Evolutionary conservation across 371 early-diverging fungal genomes (phyloP), one percentile per base, ranked within the genome.

Genomic region (Synchytrium microbalum): DNA sequence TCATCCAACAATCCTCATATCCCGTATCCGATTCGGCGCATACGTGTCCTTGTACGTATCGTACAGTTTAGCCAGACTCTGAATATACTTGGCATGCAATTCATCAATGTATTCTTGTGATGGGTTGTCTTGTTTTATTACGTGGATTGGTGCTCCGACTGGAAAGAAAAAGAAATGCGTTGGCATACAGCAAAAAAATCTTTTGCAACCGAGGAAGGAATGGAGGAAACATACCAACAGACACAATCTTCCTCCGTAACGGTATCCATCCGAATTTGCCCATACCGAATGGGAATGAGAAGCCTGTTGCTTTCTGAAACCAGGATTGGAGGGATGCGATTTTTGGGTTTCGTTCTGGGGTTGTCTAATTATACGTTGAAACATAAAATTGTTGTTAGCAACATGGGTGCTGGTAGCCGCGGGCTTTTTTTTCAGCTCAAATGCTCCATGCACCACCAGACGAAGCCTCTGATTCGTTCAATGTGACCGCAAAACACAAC

Each of bases 81-180:
- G 33, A 27, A 77, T 61, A 59, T 80, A 79, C 64, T 46, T 59
- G 14, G n/a, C 59, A 54, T 80, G 81, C 19, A 72, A 56, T n/a
- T 64, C 65, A 19, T 68, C 69, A 38, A 80, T 73, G 26, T 76
- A 64, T 59, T 77, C 75, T 23, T 65, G 64, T 2, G 75, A 63
- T 8, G 80, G 79, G 27, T 75, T 54, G 24, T 71, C 64, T 32
- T 64, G 46, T 29, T 72, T 67, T 0, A 61, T 54, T 10, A 78
- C 76, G n/a, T 62, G 27, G 8, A 79, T 65, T 3, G 81, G 80
- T 54, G 32, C 55, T 3, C 79, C 80, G 13, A 78, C 77, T 66
- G 51, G 25, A 31, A 59, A 25, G 26, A 3, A 29, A 54, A 19
- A 13, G 51, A 51, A 51, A 58, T n/a, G 32, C 3, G n/a, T 57